Percentiles rank a stretch among this genome's conserved stretches.
These are phyloP conservation scores for Escallonia herrerae DNA, from an alignment of 129 eudicot species.

Conservation along the genomic window DNA sequence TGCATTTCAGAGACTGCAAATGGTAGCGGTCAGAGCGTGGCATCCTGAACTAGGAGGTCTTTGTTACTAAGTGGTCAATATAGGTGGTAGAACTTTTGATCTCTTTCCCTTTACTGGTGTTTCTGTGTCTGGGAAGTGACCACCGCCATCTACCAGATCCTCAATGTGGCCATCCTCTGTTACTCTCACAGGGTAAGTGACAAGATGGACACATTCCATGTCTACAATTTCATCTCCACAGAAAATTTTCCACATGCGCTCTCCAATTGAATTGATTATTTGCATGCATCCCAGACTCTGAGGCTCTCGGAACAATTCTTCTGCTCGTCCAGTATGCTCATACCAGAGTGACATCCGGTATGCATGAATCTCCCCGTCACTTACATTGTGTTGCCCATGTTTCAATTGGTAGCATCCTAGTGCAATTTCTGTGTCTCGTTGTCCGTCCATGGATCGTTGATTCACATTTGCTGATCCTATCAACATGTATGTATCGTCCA, in stretches of 20 bases:
- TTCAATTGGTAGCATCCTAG: conserved; percentile 78
- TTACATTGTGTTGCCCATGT: conserved; percentile 12
- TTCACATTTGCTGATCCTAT: conserved; percentile 95
- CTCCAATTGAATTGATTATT: conserved; percentile 49
- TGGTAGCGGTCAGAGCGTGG: no score
- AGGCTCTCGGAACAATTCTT: conserved; percentile 42
- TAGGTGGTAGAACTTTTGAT: conserved; percentile 61
- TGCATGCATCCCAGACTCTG: conserved; percentile 57
- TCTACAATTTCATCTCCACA: conserved; percentile 58
- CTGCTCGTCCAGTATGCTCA: conserved; percentile 68
- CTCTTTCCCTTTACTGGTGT: conserved; percentile 66
- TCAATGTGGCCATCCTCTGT: conserved; percentile 49
- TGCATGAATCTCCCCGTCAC: conserved; percentile 44
- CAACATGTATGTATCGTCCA: conserved; percentile 75
- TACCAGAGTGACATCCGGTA: conserved; percentile 87
- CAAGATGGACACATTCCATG: conserved; percentile 85
- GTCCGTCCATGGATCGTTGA: conserved; percentile 95
- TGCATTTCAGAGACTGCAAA: no score
- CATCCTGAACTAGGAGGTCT: neutral
- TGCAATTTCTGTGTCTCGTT: conserved; percentile 91
- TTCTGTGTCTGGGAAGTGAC: conserved; percentile 71
- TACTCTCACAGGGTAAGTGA: conserved; percentile 59
- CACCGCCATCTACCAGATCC: conserved; percentile 34
- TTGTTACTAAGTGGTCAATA: conserved; percentile 53
- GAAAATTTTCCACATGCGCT: conserved; percentile 67